phyloP scores from a whole-genome alignment of 495 filamentous ascomycete species.

The Terfezia boudieri region DNA sequence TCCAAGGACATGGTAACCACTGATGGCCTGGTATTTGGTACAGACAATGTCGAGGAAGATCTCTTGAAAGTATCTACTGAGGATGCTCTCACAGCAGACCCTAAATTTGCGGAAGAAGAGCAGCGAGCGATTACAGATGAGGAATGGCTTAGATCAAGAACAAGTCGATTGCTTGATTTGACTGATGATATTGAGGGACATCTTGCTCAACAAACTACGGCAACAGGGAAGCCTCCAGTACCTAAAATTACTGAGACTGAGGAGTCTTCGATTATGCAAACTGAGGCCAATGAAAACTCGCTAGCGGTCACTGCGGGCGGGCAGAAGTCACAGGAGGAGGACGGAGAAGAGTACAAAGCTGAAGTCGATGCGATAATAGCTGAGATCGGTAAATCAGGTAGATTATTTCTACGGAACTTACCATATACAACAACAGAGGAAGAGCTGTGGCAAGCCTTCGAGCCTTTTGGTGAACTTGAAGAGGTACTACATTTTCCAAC shows the following conservation, averaged over 20 bases:
- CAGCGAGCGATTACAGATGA: constrained; percentile 37
- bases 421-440: constrained; percentile 58
- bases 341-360: constrained; percentile 13
- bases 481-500: constrained; percentile 39
- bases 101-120: too few species aligned
- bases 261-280: background rate
- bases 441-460: constrained; percentile 50
- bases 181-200: constrained; percentile 39
- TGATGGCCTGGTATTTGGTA: background rate
- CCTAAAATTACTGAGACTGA: constrained; percentile 4
- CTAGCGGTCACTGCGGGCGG: too few species aligned
- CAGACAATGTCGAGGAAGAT: constrained; percentile 8
- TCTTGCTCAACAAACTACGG: constrained; percentile 3
- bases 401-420: constrained; percentile 77
- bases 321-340: background rate
- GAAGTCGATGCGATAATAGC: constrained; percentile 23
- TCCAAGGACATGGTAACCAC: constrained; percentile 6
- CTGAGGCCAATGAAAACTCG: too few species aligned
- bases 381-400: constrained; percentile 33
- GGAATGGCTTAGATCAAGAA: constrained; percentile 85
- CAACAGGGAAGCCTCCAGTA: background rate
- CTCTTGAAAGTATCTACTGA: background rate
- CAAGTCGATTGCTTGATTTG: constrained; percentile 71
- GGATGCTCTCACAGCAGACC: background rate
- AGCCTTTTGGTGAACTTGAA: constrained; percentile 46